Conservation (phyloP, 305 asterid species). For the Coffea humblotiana region DNA sequence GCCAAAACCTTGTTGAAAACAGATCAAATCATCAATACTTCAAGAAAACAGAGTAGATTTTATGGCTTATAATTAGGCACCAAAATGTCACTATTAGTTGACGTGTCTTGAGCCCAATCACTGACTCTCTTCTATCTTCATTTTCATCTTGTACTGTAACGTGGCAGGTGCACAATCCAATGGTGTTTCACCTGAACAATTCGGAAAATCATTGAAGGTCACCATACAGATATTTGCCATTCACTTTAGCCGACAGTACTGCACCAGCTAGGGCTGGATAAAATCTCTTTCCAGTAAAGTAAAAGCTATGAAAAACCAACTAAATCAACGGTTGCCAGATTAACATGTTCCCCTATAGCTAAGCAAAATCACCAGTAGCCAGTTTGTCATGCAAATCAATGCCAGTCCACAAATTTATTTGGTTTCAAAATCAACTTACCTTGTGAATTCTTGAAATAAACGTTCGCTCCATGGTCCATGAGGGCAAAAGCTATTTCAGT, state of each 20-base stretch:
- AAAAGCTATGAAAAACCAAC: conserved; percentile 7
- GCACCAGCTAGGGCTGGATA: neutral
- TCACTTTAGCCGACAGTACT: conserved; percentile 6
- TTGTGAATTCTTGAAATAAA: conserved; percentile 75
- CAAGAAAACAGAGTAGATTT: conserved; percentile 1
- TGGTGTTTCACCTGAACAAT: conserved; percentile 80
- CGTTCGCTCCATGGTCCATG: conserved; percentile 77
- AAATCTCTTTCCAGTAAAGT: neutral
- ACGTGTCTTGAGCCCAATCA: neutral
- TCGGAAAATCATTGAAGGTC: conserved; percentile 1
- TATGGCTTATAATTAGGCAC: neutral
- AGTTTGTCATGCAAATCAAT: neutral
- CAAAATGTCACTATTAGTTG: neutral
- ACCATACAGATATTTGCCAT: conserved; percentile 1
- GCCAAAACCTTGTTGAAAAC: neutral
- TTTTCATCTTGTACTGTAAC: conserved; percentile 84
- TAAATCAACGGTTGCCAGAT: neutral
- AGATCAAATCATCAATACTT: neutral
- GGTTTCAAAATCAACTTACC: conserved; percentile 44
- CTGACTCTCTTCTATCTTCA: conserved; percentile 56
- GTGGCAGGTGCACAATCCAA: conserved; percentile 96
- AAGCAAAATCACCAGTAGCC: neutral
- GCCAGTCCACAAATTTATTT: conserved; percentile 10
- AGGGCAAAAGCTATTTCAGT: conserved; percentile 88
- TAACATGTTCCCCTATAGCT: neutral